Evolutionary conservation across 768 basidiomycete genomes (phyloP), one percentile per base, ranked within the genome.

Genomic region (Podaxis sp.): DNA sequence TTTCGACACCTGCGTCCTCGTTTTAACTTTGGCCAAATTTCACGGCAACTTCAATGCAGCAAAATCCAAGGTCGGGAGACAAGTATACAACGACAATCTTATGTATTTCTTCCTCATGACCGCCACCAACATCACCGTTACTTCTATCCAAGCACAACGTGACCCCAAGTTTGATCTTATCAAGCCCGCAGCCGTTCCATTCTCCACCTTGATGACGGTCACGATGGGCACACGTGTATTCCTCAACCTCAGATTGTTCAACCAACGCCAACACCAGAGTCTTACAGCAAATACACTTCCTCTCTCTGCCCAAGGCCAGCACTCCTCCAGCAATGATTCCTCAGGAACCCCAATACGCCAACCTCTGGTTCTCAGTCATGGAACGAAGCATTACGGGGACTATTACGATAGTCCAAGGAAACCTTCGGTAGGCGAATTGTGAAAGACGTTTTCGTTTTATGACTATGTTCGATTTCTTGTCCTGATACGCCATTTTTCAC

Each of bases 171-270:
- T 52, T 52, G n/a, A 60, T 30, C 59, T 60, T 33, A 60, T 60
- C 9, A 60, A 60, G 33, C 59, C 59, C 13, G 59, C 59, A 5
- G 51, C 59, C 7, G 59, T 60, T 5, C 59, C 51, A 8, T 60
- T 60, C 49, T 51, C 59, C 59, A 60, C 59, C 13, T 51, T 60
- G 38, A 60, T 60, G 59, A 60, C 59, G 2, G 59, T 60, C 22
- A 40, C 59, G 39, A 60, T 60, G 51, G 59, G 59, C 13, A 60
- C 59, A 17, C 59, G 59, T 17, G 51, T 60, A 4, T 60, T 60
- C 51, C 59, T 60, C 11, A 60, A 60, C 36, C 59, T 60, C 12
- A 28, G 59, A 40, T 60, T 52, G 26, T 60, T 52, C 51, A 40
- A 42, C 36, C 33, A 52, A 12, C 59, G 59, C 15, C 59, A 52